phyloP scores from a whole-genome alignment of 176 grass and related monocot genomes.

The Pontederia crassipes region DNA sequence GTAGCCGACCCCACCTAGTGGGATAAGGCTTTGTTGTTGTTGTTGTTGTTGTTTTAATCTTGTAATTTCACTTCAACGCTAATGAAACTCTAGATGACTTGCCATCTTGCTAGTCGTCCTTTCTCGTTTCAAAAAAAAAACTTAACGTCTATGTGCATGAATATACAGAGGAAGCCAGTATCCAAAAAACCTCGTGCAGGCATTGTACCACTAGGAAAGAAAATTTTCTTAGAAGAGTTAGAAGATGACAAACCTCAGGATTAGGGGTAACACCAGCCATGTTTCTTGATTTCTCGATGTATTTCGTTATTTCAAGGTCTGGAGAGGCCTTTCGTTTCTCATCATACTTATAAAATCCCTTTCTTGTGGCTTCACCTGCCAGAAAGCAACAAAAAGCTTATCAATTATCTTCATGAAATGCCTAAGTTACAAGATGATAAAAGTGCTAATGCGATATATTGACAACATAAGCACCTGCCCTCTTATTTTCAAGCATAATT shows the following conservation, averaged over 20 bases:
- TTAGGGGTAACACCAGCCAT: conserved; percentile 59
- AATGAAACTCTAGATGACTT: too few relatives aligned
- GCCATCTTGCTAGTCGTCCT: too few relatives aligned
- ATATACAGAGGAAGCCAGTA: too few relatives aligned
- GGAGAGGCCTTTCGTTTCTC: conserved; percentile 73
- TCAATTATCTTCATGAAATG: background rate
- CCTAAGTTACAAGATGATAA: background rate
- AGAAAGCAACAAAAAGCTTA: conserved; percentile 1
- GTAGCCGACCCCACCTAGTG: too few relatives aligned
- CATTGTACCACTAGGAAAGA: too few relatives aligned
- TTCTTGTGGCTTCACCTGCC: conserved; percentile 60
- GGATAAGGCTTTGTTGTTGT: too few relatives aligned
- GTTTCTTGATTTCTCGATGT: conserved; percentile 68
- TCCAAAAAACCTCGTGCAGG: too few relatives aligned
- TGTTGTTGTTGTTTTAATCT: too few relatives aligned
- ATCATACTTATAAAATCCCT: conserved; percentile 96
- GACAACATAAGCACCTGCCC: conserved; percentile 36
- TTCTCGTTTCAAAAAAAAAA: too few relatives aligned
- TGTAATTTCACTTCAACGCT: too few relatives aligned
- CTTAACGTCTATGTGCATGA: too few relatives aligned
- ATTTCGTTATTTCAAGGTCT: conserved; percentile 64
- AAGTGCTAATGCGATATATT: background rate
- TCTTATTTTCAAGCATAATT: conserved; percentile 82
- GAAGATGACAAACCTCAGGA: conserved; percentile 39
- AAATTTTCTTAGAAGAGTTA: background rate